phyloP scores from a whole-genome alignment of 2,329 filamentous ascomycete species.

The Colletotrichum sp. region DNA sequence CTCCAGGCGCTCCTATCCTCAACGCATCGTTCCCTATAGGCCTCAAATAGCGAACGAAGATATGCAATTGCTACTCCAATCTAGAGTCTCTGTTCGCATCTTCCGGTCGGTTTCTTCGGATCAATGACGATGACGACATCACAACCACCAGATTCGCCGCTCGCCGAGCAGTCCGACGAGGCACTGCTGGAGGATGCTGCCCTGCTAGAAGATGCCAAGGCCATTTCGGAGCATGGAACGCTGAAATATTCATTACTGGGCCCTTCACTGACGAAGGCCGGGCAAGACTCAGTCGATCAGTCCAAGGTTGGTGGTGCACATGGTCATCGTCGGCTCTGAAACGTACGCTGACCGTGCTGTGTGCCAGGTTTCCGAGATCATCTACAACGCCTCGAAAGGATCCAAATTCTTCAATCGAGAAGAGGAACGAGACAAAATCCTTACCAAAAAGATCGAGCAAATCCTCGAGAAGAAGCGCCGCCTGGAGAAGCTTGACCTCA shows the following conservation, averaged over 20 bases:
- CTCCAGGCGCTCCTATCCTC: neutral
- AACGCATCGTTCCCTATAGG: neutral
- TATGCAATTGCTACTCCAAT: neutral
- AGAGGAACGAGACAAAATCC: constrained; percentile 77
- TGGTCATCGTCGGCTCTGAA: neutral
- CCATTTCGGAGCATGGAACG: constrained; percentile 50
- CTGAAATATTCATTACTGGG: constrained; percentile 91
- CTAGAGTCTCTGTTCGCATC: neutral
- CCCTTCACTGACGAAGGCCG: constrained; percentile 90
- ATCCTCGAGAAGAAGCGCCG: constrained; percentile 78
- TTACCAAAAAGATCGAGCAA: constrained; percentile 84
- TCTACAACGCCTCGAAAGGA: constrained; percentile 95
- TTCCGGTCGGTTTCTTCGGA: neutral
- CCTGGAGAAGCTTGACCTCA: constrained; percentile 78
- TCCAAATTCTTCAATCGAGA: constrained; percentile 97
- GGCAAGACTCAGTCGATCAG: constrained; percentile 93
- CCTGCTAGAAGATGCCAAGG: neutral
- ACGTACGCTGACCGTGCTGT: neutral
- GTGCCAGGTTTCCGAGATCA: constrained; percentile 86
- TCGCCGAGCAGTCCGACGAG: neutral
- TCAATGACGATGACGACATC: constrained; percentile 19
- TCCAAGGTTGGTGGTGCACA: constrained; percentile 61
- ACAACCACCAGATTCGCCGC: neutral
- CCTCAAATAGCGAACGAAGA: neutral
- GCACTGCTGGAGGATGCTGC: neutral